Conservation (phyloP, 805 yeast species). For the Yamadazyma takamatsuzukensis region DNA sequence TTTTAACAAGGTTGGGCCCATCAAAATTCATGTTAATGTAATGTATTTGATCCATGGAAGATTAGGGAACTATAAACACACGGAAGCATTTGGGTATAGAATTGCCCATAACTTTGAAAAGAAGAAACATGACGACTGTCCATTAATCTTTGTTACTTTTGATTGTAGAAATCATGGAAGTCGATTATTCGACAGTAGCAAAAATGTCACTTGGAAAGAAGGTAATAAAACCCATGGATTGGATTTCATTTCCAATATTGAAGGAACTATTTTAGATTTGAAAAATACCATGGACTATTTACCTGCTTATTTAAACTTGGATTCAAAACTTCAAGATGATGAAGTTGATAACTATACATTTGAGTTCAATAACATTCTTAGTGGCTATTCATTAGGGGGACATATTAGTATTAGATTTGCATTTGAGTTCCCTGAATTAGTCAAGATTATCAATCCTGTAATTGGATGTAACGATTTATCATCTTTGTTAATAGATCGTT, state of each 20-base stretch:
- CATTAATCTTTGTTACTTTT: constrained; percentile 46
- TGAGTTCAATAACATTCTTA: constrained; percentile 33
- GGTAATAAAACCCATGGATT: constrained; percentile 50
- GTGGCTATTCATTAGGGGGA: constrained; percentile 57
- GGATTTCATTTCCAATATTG: constrained; percentile 48
- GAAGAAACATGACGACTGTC: constrained; percentile 15
- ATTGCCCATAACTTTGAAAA: constrained; percentile 23
- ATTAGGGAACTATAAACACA: constrained; percentile 30
- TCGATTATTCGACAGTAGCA: constrained; percentile 30
- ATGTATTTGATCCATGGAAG: constrained; percentile 48
- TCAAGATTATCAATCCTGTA: constrained; percentile 44
- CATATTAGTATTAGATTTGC: constrained; percentile 50
- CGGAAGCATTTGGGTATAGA: constrained; percentile 40
- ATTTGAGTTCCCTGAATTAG: constrained; percentile 31
- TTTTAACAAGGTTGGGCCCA: constrained; percentile 6
- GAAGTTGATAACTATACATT: constrained; percentile 14
- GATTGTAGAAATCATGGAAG: constrained; percentile 58
- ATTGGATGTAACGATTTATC: constrained; percentile 49
- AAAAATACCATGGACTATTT: constrained; percentile 41
- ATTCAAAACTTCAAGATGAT: constrained; percentile 8
- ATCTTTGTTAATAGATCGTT: constrained; percentile 41
- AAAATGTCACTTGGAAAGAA: constrained; percentile 42
- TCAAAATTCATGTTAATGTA: constrained; percentile 34
- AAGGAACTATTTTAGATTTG: constrained; percentile 45
- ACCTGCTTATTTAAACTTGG: constrained; percentile 38